Conservation (phyloP, 768 basidiomycete genomes). For the Coprinellus micaceus region DNA sequence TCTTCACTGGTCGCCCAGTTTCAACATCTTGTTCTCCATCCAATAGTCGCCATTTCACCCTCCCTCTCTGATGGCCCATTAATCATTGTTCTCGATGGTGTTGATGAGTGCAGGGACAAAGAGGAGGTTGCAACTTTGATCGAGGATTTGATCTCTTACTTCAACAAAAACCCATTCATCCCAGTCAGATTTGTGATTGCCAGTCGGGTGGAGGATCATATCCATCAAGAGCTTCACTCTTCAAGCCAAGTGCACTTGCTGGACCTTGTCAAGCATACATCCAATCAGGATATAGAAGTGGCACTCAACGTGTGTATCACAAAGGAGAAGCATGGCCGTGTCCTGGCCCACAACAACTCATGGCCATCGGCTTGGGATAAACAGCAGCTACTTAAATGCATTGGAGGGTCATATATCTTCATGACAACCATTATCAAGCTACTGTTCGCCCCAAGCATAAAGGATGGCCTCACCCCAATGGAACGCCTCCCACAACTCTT, state of each 20-base stretch:
- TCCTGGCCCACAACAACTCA: background rate
- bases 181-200: background rate
- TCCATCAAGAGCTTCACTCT: background rate
- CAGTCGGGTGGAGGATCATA: background rate
- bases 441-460: background rate
- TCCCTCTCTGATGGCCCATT: background rate
- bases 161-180: background rate
- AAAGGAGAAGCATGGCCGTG: background rate
- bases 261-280: background rate
- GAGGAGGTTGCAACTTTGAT: slow-evolving; percentile 10
- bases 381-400: background rate
- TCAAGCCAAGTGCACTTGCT: background rate
- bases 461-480: background rate
- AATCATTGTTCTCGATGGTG: slow-evolving; percentile 15
- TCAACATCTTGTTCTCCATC: slow-evolving; percentile 1
- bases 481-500: background rate
- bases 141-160: background rate
- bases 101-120: slow-evolving; percentile 17
- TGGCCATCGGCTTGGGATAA: background rate
- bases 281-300: background rate
- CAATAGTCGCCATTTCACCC: too few species aligned
- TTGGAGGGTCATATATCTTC: background rate
- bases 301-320: background rate
- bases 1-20: slow-evolving; percentile 4
- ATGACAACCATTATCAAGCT: background rate